A percentile compares a stretch with the other conserved stretches of the same genome.
Conservation (phyloP, 129 eudicot genomes). For the Pulicaria dysenterica region DNA sequence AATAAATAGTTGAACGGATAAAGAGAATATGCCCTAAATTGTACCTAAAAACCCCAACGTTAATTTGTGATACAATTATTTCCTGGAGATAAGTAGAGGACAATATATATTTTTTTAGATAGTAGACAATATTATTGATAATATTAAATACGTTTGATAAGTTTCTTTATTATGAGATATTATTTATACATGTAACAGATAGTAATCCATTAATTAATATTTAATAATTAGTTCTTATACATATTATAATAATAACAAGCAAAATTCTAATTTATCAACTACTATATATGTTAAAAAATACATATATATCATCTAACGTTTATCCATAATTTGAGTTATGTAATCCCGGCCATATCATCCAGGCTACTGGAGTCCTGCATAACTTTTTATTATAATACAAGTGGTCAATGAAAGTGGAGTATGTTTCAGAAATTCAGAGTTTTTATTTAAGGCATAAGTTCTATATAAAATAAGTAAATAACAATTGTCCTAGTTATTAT, state of each 20-base stretch:
- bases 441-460: no score
- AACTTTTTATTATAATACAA: no score
- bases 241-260: background rate
- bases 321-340: background rate
- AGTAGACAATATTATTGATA: background rate
- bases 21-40: constrained; percentile 1
- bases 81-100: background rate
- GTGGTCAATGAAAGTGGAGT: no score
- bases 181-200: background rate
- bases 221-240: background rate
- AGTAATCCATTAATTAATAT: background rate
- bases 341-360: background rate
- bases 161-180: background rate
- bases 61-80: background rate
- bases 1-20: background rate
- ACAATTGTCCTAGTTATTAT: no score
- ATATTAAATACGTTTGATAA: constrained; percentile 8
- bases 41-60: background rate
- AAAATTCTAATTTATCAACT: constrained; percentile 24
- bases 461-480: no score
- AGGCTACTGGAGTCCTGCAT: no score
- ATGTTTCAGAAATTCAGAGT: no score
- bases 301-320: background rate
- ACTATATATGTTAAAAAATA: background rate
- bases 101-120: background rate